These are phyloP conservation scores for Colletotrichum tabaci DNA, from an alignment of 2,329 filamentous ascomycete genomes.

Conservation along the genomic window DNA sequence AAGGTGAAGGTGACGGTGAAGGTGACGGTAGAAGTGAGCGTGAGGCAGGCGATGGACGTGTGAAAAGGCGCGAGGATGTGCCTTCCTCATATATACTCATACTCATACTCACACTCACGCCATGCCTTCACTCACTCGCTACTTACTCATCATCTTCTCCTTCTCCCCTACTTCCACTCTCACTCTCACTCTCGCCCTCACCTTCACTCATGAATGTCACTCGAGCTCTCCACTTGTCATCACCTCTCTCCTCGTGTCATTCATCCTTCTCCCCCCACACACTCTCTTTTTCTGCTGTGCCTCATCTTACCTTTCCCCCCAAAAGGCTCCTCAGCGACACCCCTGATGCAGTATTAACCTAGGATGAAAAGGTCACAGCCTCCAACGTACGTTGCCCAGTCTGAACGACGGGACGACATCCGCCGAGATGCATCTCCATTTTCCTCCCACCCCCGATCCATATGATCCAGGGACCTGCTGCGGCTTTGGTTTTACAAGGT, in stretches of 20 bases:
- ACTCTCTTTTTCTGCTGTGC: not conserved
- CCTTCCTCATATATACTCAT: slow-evolving; percentile 30
- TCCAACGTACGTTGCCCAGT: slow-evolving; percentile 24
- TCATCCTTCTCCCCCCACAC: not conserved
- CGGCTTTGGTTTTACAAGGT: too few relatives aligned
- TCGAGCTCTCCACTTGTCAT: not conserved
- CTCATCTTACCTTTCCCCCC: not conserved
- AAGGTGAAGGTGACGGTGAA: not conserved
- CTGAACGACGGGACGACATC: slow-evolving; percentile 43
- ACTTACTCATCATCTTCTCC: not conserved
- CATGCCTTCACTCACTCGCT: not conserved
- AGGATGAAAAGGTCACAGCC: not conserved
- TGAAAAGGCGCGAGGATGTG: slow-evolving; percentile 7
- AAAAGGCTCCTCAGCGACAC: not conserved
- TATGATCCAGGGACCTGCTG: not conserved
- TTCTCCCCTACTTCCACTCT: slow-evolving; percentile 27
- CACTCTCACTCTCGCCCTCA: not conserved
- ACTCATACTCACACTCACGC: not conserved
- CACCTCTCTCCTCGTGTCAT: slow-evolving; percentile 4
- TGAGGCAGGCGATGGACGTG: not conserved
- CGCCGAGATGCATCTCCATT: slow-evolving; percentile 48
- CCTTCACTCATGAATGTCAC: not conserved
- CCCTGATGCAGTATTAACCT: slow-evolving; percentile 13
- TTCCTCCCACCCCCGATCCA: not conserved
- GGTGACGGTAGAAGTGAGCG: not conserved